Percentiles rank a stretch among this genome's conserved stretches.
Conservation (phyloP, 257 asterid genomes). For the Leonotis leonurus region DNA sequence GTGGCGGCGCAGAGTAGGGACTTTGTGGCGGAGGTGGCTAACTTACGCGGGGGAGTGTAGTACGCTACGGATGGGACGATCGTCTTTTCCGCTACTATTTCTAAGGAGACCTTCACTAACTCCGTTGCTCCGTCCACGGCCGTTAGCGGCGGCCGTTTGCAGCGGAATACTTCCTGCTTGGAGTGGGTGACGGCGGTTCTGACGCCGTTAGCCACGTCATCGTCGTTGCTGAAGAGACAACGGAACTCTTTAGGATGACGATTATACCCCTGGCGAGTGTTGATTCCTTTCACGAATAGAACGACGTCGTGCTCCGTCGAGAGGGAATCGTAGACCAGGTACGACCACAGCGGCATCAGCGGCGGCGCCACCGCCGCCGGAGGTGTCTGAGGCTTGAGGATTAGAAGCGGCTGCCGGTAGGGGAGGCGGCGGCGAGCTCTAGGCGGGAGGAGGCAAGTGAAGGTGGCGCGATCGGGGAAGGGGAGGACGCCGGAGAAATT, state of each 20-base stretch:
- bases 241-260: slow-evolving; percentile 46
- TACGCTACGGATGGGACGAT: slow-evolving; percentile 68
- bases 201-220: slow-evolving; percentile 30
- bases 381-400: neutral
- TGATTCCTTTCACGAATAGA: slow-evolving; percentile 65
- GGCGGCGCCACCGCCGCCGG: slow-evolving; percentile 9
- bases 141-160: slow-evolving; percentile 66
- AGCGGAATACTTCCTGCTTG: slow-evolving; percentile 82
- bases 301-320: slow-evolving; percentile 66
- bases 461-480: slow-evolving; percentile 51
- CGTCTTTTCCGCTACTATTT: slow-evolving; percentile 29
- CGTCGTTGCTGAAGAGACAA: slow-evolving; percentile 51
- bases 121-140: slow-evolving; percentile 1
- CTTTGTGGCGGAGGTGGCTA: slow-evolving; percentile 14
- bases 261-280: slow-evolving; percentile 47
- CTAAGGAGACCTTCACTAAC: slow-evolving; percentile 40
- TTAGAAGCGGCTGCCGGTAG: slow-evolving; percentile 42
- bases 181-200: slow-evolving; percentile 62
- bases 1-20: slow-evolving; percentile 70
- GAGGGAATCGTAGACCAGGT: slow-evolving; percentile 59
- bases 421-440: slow-evolving; percentile 46
- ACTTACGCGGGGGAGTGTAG: slow-evolving; percentile 43
- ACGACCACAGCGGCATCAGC: slow-evolving; percentile 40
- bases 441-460: slow-evolving; percentile 41
- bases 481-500: slow-evolving; percentile 30